Evolutionary conservation across 1,284 basidiomycete species (phyloP).

Genomic region (Rhodotorula glutinis): DNA sequence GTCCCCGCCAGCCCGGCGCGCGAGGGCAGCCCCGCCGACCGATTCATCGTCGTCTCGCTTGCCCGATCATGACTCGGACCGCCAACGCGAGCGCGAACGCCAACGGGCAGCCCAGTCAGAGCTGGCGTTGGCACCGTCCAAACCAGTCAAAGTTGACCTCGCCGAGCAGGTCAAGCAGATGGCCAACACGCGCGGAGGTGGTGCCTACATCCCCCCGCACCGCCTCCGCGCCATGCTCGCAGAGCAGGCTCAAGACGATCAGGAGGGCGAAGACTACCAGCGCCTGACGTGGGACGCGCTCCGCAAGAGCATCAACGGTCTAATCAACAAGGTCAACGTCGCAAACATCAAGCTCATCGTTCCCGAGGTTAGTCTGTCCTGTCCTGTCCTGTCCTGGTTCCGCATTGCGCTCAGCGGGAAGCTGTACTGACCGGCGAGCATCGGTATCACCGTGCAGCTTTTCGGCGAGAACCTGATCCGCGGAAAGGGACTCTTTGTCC

Average conservation of each 20-base stretch:
- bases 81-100: constrained; percentile 70
- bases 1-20: constrained; percentile 34
- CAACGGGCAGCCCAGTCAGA: constrained; percentile 70
- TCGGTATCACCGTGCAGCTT: too few relatives aligned
- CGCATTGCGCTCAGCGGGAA: too few relatives aligned
- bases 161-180: constrained; percentile 52
- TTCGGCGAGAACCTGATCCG: constrained; percentile 89
- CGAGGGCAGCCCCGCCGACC: constrained; percentile 12
- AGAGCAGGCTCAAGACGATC: constrained; percentile 71
- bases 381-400: background rate
- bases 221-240: constrained; percentile 86
- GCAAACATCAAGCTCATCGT: constrained; percentile 82
- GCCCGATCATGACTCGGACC: constrained; percentile 68
- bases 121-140: constrained; percentile 49
- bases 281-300: constrained; percentile 95
- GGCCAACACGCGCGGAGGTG: constrained; percentile 63
- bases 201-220: constrained; percentile 95
- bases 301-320: constrained; percentile 96
- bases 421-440: too few relatives aligned
- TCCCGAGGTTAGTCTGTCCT: constrained; percentile 61
- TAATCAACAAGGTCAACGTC: constrained; percentile 79
- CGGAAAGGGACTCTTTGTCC: constrained; percentile 80
- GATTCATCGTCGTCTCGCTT: background rate
- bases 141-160: constrained; percentile 47
- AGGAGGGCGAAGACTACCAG: constrained; percentile 87